A percentile compares a stretch with the other conserved stretches of the same genome.
Conservation (phyloP, 345 rosid species). For the Aquilaria yunnanensis region DNA sequence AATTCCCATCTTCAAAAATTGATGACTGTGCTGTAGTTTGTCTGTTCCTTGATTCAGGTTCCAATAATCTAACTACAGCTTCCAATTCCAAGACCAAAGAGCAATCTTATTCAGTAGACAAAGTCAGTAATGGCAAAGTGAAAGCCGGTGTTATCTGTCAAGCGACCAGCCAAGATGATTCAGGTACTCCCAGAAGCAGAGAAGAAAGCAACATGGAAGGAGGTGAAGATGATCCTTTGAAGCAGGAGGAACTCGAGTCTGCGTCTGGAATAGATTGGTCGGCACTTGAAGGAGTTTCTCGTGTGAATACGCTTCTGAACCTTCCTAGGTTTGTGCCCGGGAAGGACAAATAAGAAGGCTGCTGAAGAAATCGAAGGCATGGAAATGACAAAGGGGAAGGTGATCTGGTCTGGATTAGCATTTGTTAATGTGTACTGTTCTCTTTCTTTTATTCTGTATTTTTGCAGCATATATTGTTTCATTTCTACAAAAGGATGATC, state of each 20-base stretch:
- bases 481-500: conserved; percentile 10
- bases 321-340: conserved; percentile 79
- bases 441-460: conserved; percentile 13
- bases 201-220: conserved; percentile 32
- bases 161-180: conserved; percentile 20
- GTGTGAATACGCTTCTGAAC: conserved; percentile 71
- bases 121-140: conserved; percentile 19
- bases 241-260: conserved; percentile 32
- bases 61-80: conserved; percentile 33
- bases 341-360: conserved; percentile 32
- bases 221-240: conserved; percentile 33
- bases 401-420: conserved; percentile 13
- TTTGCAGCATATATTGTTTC: conserved; percentile 5
- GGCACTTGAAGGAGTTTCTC: conserved; percentile 95
- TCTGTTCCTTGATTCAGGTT: conserved; percentile 58
- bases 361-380: conserved; percentile 8
- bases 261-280: conserved; percentile 67
- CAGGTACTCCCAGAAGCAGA: conserved; percentile 32
- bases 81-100: conserved; percentile 33
- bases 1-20: conserved; percentile 87
- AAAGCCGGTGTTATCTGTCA: conserved; percentile 7
- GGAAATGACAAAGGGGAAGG: conserved; percentile 14
- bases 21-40: conserved; percentile 99
- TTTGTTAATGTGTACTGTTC: conserved; percentile 9
- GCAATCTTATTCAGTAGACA: conserved; percentile 18